Base-by-base conservation (phyloP, 2,329 filamentous ascomycete species). In the Rugonectria rugulosa region DNA sequence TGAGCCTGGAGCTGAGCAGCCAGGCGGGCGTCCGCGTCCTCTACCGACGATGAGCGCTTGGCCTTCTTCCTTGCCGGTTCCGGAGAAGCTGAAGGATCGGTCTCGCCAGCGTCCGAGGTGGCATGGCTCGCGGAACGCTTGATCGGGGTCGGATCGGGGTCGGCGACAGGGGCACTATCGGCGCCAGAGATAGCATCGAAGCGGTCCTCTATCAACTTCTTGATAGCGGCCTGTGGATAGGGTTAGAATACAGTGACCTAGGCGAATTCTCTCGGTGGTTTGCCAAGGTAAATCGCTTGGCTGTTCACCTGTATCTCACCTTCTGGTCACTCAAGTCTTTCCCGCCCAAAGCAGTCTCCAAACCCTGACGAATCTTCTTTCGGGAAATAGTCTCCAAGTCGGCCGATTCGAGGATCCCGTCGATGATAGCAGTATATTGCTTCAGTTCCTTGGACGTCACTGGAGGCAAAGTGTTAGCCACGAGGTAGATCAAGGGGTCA, bases 1-100 rank as follows among this genome's bases (percentile, higher is more conserved):
- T 98, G 91, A 0, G 92, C 94, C 75, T 99, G 95, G 29, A 99
- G 81, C 72, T 89, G 86, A 14, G 92, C 92, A 1, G 95, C 95
- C 59, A 94, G 85, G 38, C 89, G 87, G 27, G 94, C 95, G 74
- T 99, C 95, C 26, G 90, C 88, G 61, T 96, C 91, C 63, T 85
- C 82, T 8, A 77, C 77, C 31, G 79, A 76, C 12, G 77, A 78
- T 23, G 85, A 82, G 37, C 84, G 83, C 70, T 87, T 87, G 53
- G 89, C 89, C 76, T 91, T 92, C 71, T 88, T 90, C 61, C 78
- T 79, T 1, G 76, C 75, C 2, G 80, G 81, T 31, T 78, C 76
- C 6, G 73, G 72, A 10, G 74, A 74, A 4, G 76, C 72, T 4
- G 80, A 81, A 2, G 79, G 78, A 43, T 82, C 74, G 29, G 79